These are phyloP conservation scores for Barnettozyma populi DNA, from an alignment of 805 yeast species.

Conservation along the genomic window DNA sequence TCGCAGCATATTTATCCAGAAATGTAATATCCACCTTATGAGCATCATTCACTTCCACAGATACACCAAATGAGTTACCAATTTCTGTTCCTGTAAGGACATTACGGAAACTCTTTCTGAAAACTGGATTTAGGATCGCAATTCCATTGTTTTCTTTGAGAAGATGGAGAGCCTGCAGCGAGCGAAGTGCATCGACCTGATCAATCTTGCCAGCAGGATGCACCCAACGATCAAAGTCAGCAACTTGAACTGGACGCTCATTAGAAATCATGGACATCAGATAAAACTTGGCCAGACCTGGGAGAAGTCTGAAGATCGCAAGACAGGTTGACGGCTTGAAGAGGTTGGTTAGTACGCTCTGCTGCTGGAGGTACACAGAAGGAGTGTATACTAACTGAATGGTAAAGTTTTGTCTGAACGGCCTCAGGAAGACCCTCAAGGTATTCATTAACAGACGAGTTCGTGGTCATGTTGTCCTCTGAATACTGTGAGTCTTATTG, in stretches of 20 bases:
- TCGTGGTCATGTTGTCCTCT: slow-evolving; percentile 17
- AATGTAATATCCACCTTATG: slow-evolving; percentile 56
- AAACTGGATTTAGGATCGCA: slow-evolving; percentile 60
- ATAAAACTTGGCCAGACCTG: slow-evolving; percentile 83
- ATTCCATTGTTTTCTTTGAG: slow-evolving; percentile 51
- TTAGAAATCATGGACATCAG: slow-evolving; percentile 83
- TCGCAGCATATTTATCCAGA: slow-evolving; percentile 74
- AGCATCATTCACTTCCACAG: slow-evolving; percentile 50
- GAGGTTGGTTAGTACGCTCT: background rate
- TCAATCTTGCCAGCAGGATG: slow-evolving; percentile 47
- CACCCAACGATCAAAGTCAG: slow-evolving; percentile 73
- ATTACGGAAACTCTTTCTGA: slow-evolving; percentile 67
- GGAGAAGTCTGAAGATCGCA: slow-evolving; percentile 85
- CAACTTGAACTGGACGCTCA: slow-evolving; percentile 62
- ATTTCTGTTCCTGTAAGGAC: slow-evolving; percentile 79
- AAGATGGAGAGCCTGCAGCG: slow-evolving; percentile 70
- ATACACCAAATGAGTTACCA: slow-evolving; percentile 70
- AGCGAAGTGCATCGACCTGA: slow-evolving; percentile 70
- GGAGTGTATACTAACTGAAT: slow-evolving; percentile 34
- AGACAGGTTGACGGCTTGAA: slow-evolving; percentile 80
- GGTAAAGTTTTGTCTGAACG: slow-evolving; percentile 77
- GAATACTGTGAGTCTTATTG: background rate
- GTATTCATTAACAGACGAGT: slow-evolving; percentile 72
- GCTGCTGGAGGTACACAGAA: background rate
- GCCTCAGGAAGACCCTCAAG: slow-evolving; percentile 84